phyloP scores from a whole-genome alignment of 106 monocot species.

The Iris macrosiphon region DNA sequence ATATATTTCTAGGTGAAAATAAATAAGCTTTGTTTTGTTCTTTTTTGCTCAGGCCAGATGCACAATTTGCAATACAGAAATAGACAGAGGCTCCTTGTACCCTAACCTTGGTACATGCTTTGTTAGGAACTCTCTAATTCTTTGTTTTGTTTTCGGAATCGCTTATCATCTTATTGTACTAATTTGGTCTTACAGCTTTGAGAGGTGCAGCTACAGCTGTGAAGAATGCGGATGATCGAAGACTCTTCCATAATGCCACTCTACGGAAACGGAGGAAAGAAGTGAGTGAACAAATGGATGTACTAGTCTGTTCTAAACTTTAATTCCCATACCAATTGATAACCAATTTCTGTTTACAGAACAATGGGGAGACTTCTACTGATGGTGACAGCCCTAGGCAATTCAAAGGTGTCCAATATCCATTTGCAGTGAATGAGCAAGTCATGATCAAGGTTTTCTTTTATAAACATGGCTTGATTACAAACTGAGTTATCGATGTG shows the following conservation, averaged over 20 bases:
- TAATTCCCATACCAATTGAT: background rate
- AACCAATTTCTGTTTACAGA: conserved; percentile 25
- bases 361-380: conserved; percentile 52
- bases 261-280: conserved; percentile 83
- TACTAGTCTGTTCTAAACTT: too few species aligned
- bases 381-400: conserved; percentile 47
- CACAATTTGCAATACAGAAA: conserved; percentile 58
- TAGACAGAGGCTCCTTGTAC: conserved; percentile 48
- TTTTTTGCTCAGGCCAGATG: conserved; percentile 58
- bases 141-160: background rate
- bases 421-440: conserved; percentile 73
- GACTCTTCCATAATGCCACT: conserved; percentile 63
- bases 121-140: background rate
- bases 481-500: background rate
- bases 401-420: conserved; percentile 69
- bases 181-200: conserved; percentile 43
- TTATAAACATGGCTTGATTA: background rate
- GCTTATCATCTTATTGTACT: background rate
- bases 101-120: conserved; percentile 66
- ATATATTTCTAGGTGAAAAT: too few species aligned
- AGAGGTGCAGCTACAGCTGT: conserved; percentile 72
- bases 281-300: conserved; percentile 36
- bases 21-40: conserved; percentile 15
- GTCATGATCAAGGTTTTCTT: conserved; percentile 69
- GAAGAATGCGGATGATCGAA: conserved; percentile 67